Percentiles rank a stretch among this genome's conserved stretches.
phyloP scores from a whole-genome alignment of 768 basidiomycete species.

The Rhodotorula babjevae region DNA sequence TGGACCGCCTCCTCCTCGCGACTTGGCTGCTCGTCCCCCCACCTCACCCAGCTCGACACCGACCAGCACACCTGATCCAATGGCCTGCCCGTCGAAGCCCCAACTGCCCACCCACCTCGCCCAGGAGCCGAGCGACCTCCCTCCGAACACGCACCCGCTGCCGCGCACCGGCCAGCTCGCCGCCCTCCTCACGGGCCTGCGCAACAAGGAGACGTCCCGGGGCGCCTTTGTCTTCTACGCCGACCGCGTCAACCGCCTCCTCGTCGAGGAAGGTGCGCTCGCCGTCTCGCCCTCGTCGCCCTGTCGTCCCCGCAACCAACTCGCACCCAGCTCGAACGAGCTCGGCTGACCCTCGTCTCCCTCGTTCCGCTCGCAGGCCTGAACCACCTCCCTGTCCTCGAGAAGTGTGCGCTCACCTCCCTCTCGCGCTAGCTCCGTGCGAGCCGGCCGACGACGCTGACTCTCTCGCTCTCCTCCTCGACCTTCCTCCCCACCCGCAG shows the following conservation, averaged over 20 bases:
- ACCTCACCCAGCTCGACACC: too few species aligned
- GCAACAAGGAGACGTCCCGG: slow-evolving; percentile 72
- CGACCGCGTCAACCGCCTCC: slow-evolving; percentile 68
- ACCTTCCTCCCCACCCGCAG: background rate
- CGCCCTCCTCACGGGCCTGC: slow-evolving; percentile 61
- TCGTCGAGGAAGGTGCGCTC: slow-evolving; percentile 52
- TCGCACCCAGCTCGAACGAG: background rate
- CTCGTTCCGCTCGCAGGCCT: slow-evolving; percentile 61
- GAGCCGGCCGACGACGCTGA: background rate
- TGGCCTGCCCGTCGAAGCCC: background rate
- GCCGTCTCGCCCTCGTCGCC: background rate
- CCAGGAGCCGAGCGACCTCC: slow-evolving; percentile 48
- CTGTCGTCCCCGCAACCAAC: background rate
- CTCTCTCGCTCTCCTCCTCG: background rate
- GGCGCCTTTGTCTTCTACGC: slow-evolving; percentile 97
- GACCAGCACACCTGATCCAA: background rate
- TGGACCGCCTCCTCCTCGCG: too few species aligned
- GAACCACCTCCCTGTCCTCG: slow-evolving; percentile 76
- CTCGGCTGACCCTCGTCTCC: background rate
- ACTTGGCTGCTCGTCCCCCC: background rate
- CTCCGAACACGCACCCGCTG: slow-evolving; percentile 79
- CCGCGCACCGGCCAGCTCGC: slow-evolving; percentile 89
- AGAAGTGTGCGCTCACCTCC: slow-evolving; percentile 52
- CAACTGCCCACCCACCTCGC: background rate
- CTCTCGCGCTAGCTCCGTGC: too few species aligned